These are phyloP conservation scores for Pelargonium citronellum DNA, from an alignment of 441 rosid species.

Conservation along the genomic window DNA sequence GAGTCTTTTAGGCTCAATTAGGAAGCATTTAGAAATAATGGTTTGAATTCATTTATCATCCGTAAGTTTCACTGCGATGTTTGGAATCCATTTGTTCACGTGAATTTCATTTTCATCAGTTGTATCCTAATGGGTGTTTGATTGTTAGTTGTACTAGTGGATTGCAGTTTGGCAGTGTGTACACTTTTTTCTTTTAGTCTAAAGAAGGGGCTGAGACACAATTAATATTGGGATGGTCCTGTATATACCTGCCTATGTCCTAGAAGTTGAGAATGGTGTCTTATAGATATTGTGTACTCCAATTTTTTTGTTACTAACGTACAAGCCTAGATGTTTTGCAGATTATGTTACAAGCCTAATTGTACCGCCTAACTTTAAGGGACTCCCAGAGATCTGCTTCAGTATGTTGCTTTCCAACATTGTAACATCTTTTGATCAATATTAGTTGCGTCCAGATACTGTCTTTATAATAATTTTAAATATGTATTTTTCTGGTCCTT, in stretches of 20 bases:
- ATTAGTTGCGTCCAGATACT: not conserved
- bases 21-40: not conserved
- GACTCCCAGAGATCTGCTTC: not conserved
- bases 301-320: not conserved
- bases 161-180: not conserved
- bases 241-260: not conserved
- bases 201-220: not conserved
- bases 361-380: not conserved
- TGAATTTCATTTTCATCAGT: not conserved
- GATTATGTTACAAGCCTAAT: not conserved
- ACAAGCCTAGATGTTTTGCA: not conserved
- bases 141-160: not conserved
- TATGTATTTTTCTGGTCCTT: not conserved
- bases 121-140: not conserved
- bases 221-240: not conserved
- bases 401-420: not conserved
- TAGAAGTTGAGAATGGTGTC: not conserved
- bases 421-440: not conserved
- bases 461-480: not conserved
- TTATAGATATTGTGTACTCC: not conserved
- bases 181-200: no score
- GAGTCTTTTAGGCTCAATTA: not conserved
- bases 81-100: not conserved
- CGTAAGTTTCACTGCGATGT: not conserved
- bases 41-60: not conserved